Evolutionary conservation across 1,139 yeast genomes (phyloP), one percentile per base, ranked within the genome.

Genomic region (Scheffersomyces segobiensis): DNA sequence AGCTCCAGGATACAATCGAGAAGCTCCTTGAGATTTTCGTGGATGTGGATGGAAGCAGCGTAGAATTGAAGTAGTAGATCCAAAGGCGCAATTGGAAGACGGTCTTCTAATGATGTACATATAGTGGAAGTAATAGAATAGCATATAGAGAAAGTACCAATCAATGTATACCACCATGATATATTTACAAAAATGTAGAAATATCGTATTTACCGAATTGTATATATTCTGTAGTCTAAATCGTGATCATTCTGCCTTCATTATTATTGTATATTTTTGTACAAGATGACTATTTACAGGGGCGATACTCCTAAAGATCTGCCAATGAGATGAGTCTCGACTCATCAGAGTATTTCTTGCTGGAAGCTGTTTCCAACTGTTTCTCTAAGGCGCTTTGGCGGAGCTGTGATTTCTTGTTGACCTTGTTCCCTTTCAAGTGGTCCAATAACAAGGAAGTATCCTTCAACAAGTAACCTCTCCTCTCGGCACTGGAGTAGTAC

Each of bases 401-500:
- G 5, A 20, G 50, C 21, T 21, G 21, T 49, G 62, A 65, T 21
- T 54, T 47, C 60, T 61, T 62, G 62, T 67, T 59, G 62, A 66
- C 54, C 55, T 62, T 50, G 54, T 56, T 52, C 59, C 49, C 53
- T 66, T 59, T 69, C 66, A 78, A 68, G 59, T 72, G 74, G 60
- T 80, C 82, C 67, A 79, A 75, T 54, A 80, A 74, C 53, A 79
- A 63, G 21, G 77, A 70, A 21, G 71, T 70, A 62, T 79, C 76
- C 59, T 79, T 69, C 65, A 77, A 74, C 66, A 93, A 77, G 70
- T 91, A 93, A 3, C 99, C 98, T 63, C 93, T 84, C 69, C 86
- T 87, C 49, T 81, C 87, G 6, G 84, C 83, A 71, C 86, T 83
- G 53, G 95, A 85, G 75, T 95, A 95, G 74, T 81, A 92, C 61